Evolutionary conservation across 306 rosid genomes (phyloP), one percentile per base, ranked within the genome.

Genomic region (Bauhinia variegata): DNA sequence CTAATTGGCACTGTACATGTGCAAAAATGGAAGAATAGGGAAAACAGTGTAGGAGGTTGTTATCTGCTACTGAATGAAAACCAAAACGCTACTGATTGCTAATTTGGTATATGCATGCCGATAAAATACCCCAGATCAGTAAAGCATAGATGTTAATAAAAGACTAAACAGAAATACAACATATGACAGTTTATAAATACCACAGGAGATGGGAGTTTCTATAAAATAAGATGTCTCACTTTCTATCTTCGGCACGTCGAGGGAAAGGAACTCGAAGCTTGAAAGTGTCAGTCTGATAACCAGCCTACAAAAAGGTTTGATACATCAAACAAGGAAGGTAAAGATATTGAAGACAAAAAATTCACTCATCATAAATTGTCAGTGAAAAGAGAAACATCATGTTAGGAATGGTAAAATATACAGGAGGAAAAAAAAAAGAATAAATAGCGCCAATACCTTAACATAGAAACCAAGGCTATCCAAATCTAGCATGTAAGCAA

Each of bases 261-360:
- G 97, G 88, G 60, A 93, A 93, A 58, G 97, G 96, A 62, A 93
- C 86, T 47, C 96, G 88, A 54, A 93, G 99, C 91, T 90, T 89
- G 86, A 90, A 83, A 63, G 70, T 81, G 52, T 67, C 74, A 13
- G 95, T 92, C 60, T 79, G 78, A 83, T 80, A 88, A 71, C 86
- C 88, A 65, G 90, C 91, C 97, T 91, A 60, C 69, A 69, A 51
- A 51, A 66, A 65, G 33, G 0, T 46, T 32, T 2, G 41, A 11
- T 48, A 55, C 58, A 10, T 60, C 34, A 0, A 15, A 43, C 2
- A 47, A 52, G 33, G 14, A 70, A 60, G 54, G 30, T 31, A 32
- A 37, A 38, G 15, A 59, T 44, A 36, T 63, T 43, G 41, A 59
- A 53, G 17, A 39, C 34, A 4, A 1, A 69, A 60, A 60, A 63